These are phyloP conservation scores for Irpex sp. DNA, from an alignment of 1,284 basidiomycete species.

Conservation along the genomic window DNA sequence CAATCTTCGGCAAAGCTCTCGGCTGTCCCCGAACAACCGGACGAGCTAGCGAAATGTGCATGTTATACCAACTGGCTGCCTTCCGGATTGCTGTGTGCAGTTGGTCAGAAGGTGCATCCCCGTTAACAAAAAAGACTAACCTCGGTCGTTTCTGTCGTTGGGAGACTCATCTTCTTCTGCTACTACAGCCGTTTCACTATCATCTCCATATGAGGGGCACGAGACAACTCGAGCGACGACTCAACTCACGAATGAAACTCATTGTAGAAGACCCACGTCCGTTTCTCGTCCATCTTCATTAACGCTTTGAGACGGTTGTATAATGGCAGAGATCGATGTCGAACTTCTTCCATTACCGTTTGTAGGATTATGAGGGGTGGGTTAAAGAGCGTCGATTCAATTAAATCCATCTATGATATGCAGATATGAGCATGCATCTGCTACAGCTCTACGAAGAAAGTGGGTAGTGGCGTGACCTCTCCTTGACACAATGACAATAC, in stretches of 20 bases:
- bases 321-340: conserved; percentile 90
- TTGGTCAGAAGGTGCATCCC: neutral
- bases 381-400: conserved; percentile 73
- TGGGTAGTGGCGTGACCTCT: neutral
- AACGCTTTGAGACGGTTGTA: conserved; percentile 89
- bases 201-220: neutral
- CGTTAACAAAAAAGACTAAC: conserved; percentile 35
- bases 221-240: conserved; percentile 3
- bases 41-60: conserved; percentile 59
- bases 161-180: conserved; percentile 75
- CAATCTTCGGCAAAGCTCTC: conserved; percentile 49
- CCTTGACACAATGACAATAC: neutral
- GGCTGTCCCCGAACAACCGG: conserved; percentile 47
- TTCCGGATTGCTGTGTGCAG: conserved; percentile 70
- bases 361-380: conserved; percentile 88
- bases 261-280: conserved; percentile 88
- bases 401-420: conserved; percentile 78
- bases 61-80: conserved; percentile 81
- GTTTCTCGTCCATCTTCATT: conserved; percentile 77
- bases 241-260: conserved; percentile 74
- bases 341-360: conserved; percentile 94
- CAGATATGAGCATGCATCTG: neutral
- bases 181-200: conserved; percentile 75
- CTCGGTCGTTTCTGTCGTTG: conserved; percentile 92
- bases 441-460: neutral